phyloP scores from a whole-genome alignment of 176 grass and related monocot species.

The Raddia distichophylla region DNA sequence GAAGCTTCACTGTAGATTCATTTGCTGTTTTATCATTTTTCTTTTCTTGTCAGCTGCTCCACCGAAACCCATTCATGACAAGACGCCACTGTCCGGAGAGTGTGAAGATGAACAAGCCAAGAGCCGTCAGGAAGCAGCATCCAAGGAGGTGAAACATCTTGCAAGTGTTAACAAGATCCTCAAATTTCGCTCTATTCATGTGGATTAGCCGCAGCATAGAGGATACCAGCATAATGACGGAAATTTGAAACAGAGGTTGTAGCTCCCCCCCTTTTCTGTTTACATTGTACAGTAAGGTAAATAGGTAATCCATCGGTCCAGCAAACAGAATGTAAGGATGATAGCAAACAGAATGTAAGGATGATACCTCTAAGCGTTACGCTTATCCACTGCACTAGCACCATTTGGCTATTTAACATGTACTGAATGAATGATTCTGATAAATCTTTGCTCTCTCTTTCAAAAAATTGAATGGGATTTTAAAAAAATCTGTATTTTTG shows the following conservation, averaged over 20 bases:
- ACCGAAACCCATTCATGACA: neutral
- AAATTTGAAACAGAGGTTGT: slow-evolving; percentile 23
- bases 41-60: slow-evolving; percentile 45
- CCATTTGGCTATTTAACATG: neutral
- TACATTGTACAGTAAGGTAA: neutral
- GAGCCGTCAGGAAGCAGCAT: slow-evolving; percentile 38
- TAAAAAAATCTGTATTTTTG: neutral
- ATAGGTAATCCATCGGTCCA: neutral
- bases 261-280: neutral
- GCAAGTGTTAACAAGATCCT: slow-evolving; percentile 72
- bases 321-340: neutral
- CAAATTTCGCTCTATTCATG: slow-evolving; percentile 54
- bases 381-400: no score
- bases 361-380: no score
- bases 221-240: neutral
- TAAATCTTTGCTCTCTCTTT: neutral
- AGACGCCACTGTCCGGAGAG: neutral
- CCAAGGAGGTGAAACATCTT: slow-evolving; percentile 73
- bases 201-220: slow-evolving; percentile 18
- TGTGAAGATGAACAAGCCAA: slow-evolving; percentile 24
- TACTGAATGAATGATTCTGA: neutral
- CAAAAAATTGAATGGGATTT: neutral
- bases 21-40: neutral
- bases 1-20: neutral
- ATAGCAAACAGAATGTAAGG: no score